These are phyloP conservation scores for Puccinia polysora DNA, from an alignment of 1,284 basidiomycete genomes.

Conservation along the genomic window DNA sequence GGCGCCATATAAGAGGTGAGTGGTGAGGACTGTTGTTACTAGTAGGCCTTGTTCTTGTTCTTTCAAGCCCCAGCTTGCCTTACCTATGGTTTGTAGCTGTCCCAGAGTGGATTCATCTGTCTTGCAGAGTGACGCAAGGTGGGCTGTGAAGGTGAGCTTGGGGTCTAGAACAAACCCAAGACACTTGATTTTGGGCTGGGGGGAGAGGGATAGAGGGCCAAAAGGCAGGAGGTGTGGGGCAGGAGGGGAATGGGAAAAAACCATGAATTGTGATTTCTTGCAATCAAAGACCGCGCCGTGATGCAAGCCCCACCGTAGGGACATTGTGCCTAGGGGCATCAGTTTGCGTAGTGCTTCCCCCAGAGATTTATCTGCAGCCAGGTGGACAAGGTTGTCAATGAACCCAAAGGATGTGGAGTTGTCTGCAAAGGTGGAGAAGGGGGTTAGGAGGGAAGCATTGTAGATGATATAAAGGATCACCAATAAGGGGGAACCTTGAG, in stretches of 20 bases:
- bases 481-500: conserved; percentile 10
- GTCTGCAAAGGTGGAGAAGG: not conserved
- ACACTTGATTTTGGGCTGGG: not conserved
- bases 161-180: not conserved
- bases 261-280: not conserved
- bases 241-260: not conserved
- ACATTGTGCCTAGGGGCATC: not conserved
- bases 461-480: not conserved
- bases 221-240: not conserved
- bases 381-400: conserved; percentile 16
- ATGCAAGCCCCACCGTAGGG: not conserved
- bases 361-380: not conserved
- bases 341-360: not conserved
- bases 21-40: not conserved
- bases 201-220: not conserved
- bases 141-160: not conserved
- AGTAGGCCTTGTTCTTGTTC: not conserved
- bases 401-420: not conserved
- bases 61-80: not conserved
- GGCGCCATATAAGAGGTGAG: not conserved
- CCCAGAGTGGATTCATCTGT: not conserved
- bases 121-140: not conserved
- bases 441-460: not conserved
- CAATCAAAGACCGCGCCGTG: conserved; percentile 31
- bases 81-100: not conserved